Conservation (phyloP, 208 protist genomes). For the Trichomonas tenax region DNA sequence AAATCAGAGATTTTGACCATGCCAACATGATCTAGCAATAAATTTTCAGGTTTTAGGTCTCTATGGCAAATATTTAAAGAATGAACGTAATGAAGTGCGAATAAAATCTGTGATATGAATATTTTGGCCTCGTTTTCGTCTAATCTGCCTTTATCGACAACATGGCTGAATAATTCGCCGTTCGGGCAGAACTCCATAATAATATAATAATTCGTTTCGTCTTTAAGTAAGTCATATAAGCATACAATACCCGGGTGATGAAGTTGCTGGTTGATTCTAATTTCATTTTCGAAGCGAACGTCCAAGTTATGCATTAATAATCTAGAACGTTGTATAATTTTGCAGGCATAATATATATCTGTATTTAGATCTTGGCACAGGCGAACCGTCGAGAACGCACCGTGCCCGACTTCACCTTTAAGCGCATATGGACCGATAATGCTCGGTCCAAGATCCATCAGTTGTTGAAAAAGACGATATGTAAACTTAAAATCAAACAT, state of each 20-base stretch:
- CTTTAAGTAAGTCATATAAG: not conserved
- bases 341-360: not conserved
- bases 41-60: slow-evolving; percentile 3
- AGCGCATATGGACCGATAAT: not conserved
- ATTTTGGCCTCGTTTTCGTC: not conserved
- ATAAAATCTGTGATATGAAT: not conserved
- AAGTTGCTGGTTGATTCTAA: not conserved
- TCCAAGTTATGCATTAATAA: not conserved
- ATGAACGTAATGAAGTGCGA: not conserved
- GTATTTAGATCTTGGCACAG: not conserved
- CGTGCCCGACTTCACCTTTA: not conserved
- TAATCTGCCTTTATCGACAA: not conserved
- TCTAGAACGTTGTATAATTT: not conserved
- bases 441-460: not conserved
- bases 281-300: not conserved
- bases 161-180: not conserved
- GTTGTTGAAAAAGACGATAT: too few relatives aligned
- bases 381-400: not conserved
- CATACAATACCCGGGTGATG: not conserved
- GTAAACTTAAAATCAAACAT: too few relatives aligned
- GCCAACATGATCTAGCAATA: not conserved
- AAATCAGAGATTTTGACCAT: not conserved
- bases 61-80: not conserved
- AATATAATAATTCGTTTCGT: not conserved
- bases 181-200: not conserved